Conservation (phyloP, 768 basidiomycete species). For the Terana coerulea region DNA sequence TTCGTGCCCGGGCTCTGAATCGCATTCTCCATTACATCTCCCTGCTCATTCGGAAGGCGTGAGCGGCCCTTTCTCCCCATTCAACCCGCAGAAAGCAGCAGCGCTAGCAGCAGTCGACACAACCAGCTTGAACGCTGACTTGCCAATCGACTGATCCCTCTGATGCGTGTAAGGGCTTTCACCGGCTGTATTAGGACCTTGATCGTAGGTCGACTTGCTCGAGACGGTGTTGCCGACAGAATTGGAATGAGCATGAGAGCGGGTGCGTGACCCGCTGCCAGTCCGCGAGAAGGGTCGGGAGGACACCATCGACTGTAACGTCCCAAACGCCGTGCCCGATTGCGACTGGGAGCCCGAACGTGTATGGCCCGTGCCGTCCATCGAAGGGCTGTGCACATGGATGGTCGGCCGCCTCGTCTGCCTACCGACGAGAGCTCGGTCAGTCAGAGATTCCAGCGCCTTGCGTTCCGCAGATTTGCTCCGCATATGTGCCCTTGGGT, state of each 20-base stretch:
- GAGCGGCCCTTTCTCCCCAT: slow-evolving; percentile 4
- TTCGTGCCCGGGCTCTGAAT: slow-evolving; percentile 25
- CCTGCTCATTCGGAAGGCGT: slow-evolving; percentile 17
- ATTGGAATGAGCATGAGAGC: slow-evolving; percentile 36
- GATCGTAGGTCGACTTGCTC: slow-evolving; percentile 24
- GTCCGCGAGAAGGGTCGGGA: slow-evolving; percentile 18
- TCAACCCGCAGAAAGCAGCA: slow-evolving; percentile 23
- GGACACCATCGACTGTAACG: slow-evolving; percentile 12
- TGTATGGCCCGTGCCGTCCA: slow-evolving; percentile 42
- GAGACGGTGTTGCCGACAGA: slow-evolving; percentile 29
- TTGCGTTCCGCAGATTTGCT: slow-evolving; percentile 27
- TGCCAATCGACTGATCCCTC: slow-evolving; percentile 36
- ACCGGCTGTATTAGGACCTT: slow-evolving; percentile 12
- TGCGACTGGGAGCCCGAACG: slow-evolving; percentile 24
- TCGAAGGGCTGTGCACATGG: slow-evolving; percentile 15
- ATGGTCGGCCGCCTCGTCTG: slow-evolving; percentile 51
- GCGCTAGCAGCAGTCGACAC: slow-evolving; percentile 31
- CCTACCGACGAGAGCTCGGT: slow-evolving; percentile 62
- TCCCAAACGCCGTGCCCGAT: slow-evolving; percentile 17
- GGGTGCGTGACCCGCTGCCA: slow-evolving; percentile 15
- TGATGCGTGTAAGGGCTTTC: slow-evolving; percentile 22
- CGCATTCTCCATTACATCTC: slow-evolving; percentile 18
- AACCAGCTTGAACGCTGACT: slow-evolving; percentile 31
- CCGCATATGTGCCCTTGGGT: slow-evolving; percentile 10
- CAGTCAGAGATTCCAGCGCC: slow-evolving; percentile 57